These are phyloP conservation scores for Candida anglica DNA, from an alignment of 805 yeast species.

Conservation along the genomic window DNA sequence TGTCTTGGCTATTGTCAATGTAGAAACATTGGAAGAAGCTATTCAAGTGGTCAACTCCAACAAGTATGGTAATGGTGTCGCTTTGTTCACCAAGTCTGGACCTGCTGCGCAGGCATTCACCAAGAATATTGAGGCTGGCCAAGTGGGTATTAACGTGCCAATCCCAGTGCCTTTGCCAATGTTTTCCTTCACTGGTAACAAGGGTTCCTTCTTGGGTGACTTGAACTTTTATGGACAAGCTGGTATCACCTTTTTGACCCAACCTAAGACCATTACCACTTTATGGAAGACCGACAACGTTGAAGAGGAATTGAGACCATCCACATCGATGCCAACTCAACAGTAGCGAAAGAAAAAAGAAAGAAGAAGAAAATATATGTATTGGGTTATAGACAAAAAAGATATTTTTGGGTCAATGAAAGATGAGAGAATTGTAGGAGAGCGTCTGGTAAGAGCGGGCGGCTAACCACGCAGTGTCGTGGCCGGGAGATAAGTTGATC, in stretches of 20 bases:
- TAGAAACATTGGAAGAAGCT: constrained; percentile 65
- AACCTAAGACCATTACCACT: constrained; percentile 70
- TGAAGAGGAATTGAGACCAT: constrained; percentile 45
- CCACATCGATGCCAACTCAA: constrained; percentile 69
- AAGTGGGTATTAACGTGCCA: constrained; percentile 75
- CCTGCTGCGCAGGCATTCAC: constrained; percentile 67
- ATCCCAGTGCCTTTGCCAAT: constrained; percentile 80
- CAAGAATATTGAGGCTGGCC: constrained; percentile 67
- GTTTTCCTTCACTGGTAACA: constrained; percentile 77
- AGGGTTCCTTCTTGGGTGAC: constrained; percentile 73
- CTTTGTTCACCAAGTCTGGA: constrained; percentile 68
- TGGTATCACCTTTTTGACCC: constrained; percentile 69
- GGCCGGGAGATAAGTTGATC: no score
- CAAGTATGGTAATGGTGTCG: constrained; percentile 67
- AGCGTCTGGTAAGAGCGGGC: no score
- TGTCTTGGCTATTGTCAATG: constrained; percentile 59
- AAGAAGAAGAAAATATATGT: no score
- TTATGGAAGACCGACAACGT: constrained; percentile 59
- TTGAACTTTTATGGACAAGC: constrained; percentile 76
- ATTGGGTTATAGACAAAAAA: no score
- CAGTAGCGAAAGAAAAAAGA: constrained; percentile 21
- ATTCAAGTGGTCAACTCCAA: constrained; percentile 56
- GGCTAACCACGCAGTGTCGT: no score
- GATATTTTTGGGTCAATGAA: no score
- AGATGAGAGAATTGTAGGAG: no score